Percentiles rank a stretch among this genome's conserved stretches.
Conservation (phyloP, 345 rosid species). For the Heritiera fomes region DNA sequence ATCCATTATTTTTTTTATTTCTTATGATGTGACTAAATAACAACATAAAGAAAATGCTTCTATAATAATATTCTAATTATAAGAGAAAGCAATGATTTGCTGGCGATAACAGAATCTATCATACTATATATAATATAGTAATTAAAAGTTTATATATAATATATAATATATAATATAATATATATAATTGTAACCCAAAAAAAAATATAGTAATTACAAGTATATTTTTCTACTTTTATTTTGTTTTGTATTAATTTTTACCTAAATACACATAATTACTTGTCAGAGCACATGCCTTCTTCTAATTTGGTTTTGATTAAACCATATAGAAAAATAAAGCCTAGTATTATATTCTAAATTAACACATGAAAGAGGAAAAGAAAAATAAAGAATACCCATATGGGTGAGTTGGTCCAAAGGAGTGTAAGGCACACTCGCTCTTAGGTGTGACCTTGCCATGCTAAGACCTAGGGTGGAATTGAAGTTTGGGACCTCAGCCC, state of each 20-base stretch:
- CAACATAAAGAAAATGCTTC: too few species aligned
- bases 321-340: not conserved
- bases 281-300: not conserved
- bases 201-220: too few species aligned
- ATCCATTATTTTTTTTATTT: not conserved
- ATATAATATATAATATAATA: too few species aligned
- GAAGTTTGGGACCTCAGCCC: not conserved
- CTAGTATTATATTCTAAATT: not conserved
- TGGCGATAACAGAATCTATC: not conserved
- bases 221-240: too few species aligned
- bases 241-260: too few species aligned
- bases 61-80: not conserved
- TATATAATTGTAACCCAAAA: too few species aligned
- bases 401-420: slow-evolving; percentile 16
- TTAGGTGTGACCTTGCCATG: slow-evolving; percentile 12
- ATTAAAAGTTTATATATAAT: too few species aligned
- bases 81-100: not conserved
- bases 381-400: not conserved
- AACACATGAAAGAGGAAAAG: not conserved
- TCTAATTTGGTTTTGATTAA: not conserved
- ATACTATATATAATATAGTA: too few species aligned
- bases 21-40: not conserved
- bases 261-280: not conserved
- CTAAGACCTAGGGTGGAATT: not conserved
- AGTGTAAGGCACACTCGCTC: not conserved